phyloP scores from a whole-genome alignment of 768 basidiomycete species.

The Collybia nuda region DNA sequence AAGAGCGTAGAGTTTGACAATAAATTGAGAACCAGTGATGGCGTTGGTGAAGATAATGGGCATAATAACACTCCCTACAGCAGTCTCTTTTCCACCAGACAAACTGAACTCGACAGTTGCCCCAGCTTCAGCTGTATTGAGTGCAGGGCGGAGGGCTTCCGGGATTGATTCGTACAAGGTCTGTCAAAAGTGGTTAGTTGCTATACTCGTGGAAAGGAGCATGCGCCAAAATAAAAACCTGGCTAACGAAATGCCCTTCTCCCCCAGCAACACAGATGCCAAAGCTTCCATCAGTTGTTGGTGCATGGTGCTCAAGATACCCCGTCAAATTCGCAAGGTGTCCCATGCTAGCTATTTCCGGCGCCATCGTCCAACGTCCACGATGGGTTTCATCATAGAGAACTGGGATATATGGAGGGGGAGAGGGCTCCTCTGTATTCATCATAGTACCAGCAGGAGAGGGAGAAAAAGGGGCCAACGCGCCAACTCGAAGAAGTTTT shows the following conservation, averaged over 20 bases:
- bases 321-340: constrained; percentile 1
- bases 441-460: no score
- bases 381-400: constrained; percentile 10
- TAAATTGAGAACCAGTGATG: not conserved
- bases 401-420: not conserved
- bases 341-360: constrained; percentile 3
- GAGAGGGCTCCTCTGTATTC: not conserved
- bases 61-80: constrained; percentile 4
- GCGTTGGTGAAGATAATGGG: not conserved
- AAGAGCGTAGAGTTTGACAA: constrained; percentile 3
- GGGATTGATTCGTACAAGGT: constrained; percentile 4
- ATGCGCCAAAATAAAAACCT: not conserved
- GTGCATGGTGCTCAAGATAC: constrained; percentile 6
- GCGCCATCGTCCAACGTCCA: not conserved
- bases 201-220: not conserved
- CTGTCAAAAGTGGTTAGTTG: not conserved
- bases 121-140: not conserved
- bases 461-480: not conserved
- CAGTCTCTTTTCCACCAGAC: not conserved
- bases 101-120: not conserved
- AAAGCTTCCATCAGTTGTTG: constrained; percentile 12
- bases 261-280: constrained; percentile 15
- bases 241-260: constrained; percentile 11
- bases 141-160: not conserved
- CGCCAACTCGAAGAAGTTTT: no score